Conservation (phyloP, 345 rosid genomes). For the Linum usitatissimum region DNA sequence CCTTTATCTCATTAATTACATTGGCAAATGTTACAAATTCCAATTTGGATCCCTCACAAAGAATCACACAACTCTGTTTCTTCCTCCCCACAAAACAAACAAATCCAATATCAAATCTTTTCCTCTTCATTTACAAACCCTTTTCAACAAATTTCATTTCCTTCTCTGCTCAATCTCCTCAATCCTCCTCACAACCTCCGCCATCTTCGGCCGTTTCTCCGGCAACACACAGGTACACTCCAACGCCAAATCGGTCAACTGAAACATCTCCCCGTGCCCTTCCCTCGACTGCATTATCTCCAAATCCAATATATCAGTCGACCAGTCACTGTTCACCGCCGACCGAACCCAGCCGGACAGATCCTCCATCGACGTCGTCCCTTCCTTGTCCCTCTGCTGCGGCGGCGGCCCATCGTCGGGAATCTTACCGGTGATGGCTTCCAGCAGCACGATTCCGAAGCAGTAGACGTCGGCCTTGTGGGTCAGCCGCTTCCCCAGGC, state of each 20-base stretch:
- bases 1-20: too few species aligned
- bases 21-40: too few species aligned
- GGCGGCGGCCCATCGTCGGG: conserved; percentile 17
- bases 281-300: conserved; percentile 34
- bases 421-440: conserved; percentile 40
- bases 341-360: conserved; percentile 40
- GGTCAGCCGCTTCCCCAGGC: conserved; percentile 34
- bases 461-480: conserved; percentile 45
- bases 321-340: conserved; percentile 41
- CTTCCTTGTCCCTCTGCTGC: not conserved
- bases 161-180: conserved; percentile 29
- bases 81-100: not conserved
- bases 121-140: not conserved
- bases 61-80: too few species aligned
- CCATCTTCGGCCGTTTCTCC: conserved; percentile 37
- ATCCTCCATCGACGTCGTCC: conserved; percentile 13
- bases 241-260: conserved; percentile 40
- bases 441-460: conserved; percentile 41
- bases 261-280: conserved; percentile 41
- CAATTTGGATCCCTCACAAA: too few species aligned
- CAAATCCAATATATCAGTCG: conserved; percentile 39
- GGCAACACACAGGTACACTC: conserved; percentile 34
- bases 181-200: conserved; percentile 28
- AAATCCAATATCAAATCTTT: not conserved
- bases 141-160: not conserved